Evolutionary conservation across 1,284 basidiomycete species (phyloP), one percentile per base, ranked within the genome.

Genomic region (Tilletia walkeri): DNA sequence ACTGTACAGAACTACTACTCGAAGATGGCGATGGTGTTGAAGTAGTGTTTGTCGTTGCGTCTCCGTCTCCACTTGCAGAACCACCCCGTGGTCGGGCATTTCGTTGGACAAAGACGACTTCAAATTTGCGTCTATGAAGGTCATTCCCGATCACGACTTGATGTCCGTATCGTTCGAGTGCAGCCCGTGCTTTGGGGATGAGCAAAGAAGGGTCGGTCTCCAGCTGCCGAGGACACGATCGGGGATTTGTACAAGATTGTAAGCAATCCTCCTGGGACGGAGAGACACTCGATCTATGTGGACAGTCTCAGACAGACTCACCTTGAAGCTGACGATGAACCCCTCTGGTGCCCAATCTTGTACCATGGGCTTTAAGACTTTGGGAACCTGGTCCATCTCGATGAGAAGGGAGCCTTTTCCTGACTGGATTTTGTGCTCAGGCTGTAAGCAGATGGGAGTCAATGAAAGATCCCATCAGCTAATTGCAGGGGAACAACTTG

Each of bases 371-470:
- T 92, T 92, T 61, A 99, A 85, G 49, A 98, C 91, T 85, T 99
- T 99, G 7, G 96, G 95, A 0, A 98, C 95, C 84, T 97, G 94
- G 83, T 99, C 95, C 95, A 99, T 98, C 84, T 97, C 94, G 73
- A 99, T 92, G 54, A 90, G 88, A 47, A 99, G 85, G 75, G 91
- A 94, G 2, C 82, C 82, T 83, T 95, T 94, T 24, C 92, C 92
- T 0, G 93, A 96, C 83, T 99, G 95, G 61, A 99, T 98, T 86
- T 99, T 99, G 86, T 99, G 95, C 85, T 94, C 93, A 1, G 93
- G 92, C 93, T 96, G 80, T 2, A 30, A 48, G 24, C 10, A 20
- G 18, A 14, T 18, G 69, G 9, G 48, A 7, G 63, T 14, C 34
- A 38, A 65, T 12, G 39, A 30, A 24, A 12, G 59, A 39, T 39